Percentiles rank a stretch among this genome's conserved stretches.
Conservation (phyloP, 306 rosid genomes). For the Calophaca sinica region DNA sequence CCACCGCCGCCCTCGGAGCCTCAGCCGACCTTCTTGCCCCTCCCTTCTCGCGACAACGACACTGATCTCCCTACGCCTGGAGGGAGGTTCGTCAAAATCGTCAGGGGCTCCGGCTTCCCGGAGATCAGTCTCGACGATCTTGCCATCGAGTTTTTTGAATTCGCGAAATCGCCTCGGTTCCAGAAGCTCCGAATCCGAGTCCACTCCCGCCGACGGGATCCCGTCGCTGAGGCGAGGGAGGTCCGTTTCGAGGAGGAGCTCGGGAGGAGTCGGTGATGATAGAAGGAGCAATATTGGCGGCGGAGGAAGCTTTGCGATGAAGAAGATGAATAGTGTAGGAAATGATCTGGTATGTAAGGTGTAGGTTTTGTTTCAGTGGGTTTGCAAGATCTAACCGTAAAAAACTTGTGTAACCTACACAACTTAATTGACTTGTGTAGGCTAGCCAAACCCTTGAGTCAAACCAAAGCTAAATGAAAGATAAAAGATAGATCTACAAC, state of each 20-base stretch:
- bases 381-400: too few relatives aligned
- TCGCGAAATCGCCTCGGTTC: constrained; percentile 61
- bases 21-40: constrained; percentile 73
- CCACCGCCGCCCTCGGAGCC: constrained; percentile 92
- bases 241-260: constrained; percentile 82
- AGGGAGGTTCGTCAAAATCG: constrained; percentile 83
- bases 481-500: too few relatives aligned
- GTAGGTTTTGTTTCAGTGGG: too few relatives aligned
- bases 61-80: constrained; percentile 50
- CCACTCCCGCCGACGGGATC: constrained; percentile 42
- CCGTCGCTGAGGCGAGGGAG: constrained; percentile 83
- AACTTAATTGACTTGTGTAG: too few relatives aligned
- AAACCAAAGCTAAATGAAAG: too few relatives aligned
- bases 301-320: too few relatives aligned
- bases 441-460: too few relatives aligned
- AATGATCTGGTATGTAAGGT: too few relatives aligned
- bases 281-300: constrained; percentile 51
- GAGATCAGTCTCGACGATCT: constrained; percentile 97
- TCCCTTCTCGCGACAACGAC: constrained; percentile 49
- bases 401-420: too few relatives aligned
- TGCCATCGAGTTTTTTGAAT: constrained; percentile 84
- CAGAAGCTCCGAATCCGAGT: constrained; percentile 55
- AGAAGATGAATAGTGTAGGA: too few relatives aligned
- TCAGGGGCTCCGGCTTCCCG: constrained; percentile 86
- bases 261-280: constrained; percentile 59